Base-by-base conservation (phyloP, 768 basidiomycete genomes). In the Saitozyma podzolica region DNA sequence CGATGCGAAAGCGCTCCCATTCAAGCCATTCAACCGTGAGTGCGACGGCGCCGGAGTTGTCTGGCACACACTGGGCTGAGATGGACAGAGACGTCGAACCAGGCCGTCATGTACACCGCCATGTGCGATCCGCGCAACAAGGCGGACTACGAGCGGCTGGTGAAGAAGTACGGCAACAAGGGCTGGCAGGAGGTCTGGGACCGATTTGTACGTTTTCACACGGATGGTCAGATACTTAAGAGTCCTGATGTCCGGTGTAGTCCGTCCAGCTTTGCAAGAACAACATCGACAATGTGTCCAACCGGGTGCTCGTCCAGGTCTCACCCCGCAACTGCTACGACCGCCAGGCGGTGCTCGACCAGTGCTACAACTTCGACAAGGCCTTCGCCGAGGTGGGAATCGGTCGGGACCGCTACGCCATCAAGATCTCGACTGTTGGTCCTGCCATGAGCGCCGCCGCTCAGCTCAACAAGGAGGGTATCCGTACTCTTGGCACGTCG, bases 351-450 rank as follows among this genome's bases (percentile, higher is more conserved):
- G 42, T 56, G 14, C 14, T 56, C 19, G 19, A 29, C 10, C 55
- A 56, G 10, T 29, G 37, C 17, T n/a, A 41, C n/a, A 13, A 39
- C 16, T 45, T 40, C 55, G 42, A 13, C 42, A 16, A 41, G 55
- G 17, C 41, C 42, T 56, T 56, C 8, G 43, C 37, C 8, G 55
- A 41, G 40, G 55, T 17, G n/a, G 55, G 55, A 14, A 56, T 56
- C 43, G 16, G 20, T 29, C 51, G 20, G 20, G 45, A 47, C 45
- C 63, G 83, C 83, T 61, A 61, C 48, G 49, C 58, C 69, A 83
- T 86, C 74, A 86, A 86, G 69, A 85, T 86, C 40, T 85, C 85
- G 13, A 76, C 82, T 16, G 85, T 84, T 0, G 84, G 84, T 3
- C 82, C 84, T 63, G 82, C 82, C 2, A 75, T 86, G 52, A 58